These are phyloP conservation scores for Cladophialophora exuberans DNA, from an alignment of 2,329 filamentous ascomycete species.

Conservation along the genomic window DNA sequence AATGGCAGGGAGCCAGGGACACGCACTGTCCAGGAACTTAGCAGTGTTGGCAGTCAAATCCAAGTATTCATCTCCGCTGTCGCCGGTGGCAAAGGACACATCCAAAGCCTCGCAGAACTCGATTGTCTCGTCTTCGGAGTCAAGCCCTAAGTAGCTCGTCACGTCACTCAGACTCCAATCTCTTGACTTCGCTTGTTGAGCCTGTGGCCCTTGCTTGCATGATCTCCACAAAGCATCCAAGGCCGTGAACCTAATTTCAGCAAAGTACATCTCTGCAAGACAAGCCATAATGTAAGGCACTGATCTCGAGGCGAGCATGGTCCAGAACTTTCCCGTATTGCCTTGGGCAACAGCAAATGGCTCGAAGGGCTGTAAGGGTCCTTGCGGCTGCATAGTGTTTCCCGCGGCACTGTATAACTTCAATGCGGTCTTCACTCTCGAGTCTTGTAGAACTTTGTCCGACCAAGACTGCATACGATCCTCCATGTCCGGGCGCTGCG, in stretches of 20 bases:
- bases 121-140: slow-evolving; percentile 57
- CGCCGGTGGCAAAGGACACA: slow-evolving; percentile 53
- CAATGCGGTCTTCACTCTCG: slow-evolving; percentile 59
- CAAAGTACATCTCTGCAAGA: slow-evolving; percentile 66
- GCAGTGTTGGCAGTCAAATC: slow-evolving; percentile 49
- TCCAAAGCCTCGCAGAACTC: slow-evolving; percentile 59
- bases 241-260: slow-evolving; percentile 58
- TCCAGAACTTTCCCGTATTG: slow-evolving; percentile 63
- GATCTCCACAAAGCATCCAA: slow-evolving; percentile 59
- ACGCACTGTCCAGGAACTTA: slow-evolving; percentile 54
- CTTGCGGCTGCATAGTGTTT: slow-evolving; percentile 56
- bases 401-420: slow-evolving; percentile 60
- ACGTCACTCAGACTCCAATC: slow-evolving; percentile 62
- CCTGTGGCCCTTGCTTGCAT: slow-evolving; percentile 53
- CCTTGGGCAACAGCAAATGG: slow-evolving; percentile 59
- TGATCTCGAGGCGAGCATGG: slow-evolving; percentile 55
- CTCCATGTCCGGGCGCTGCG: slow-evolving; percentile 57
- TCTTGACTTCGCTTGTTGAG: slow-evolving; percentile 53
- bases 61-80: slow-evolving; percentile 53
- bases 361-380: slow-evolving; percentile 53
- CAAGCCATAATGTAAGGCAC: slow-evolving; percentile 67
- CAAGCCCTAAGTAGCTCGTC: slow-evolving; percentile 57
- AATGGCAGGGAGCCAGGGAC: slow-evolving; percentile 29
- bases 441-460: slow-evolving; percentile 52
- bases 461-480: slow-evolving; percentile 62